Base-by-base conservation (phyloP, 2,329 filamentous ascomycete genomes). In the Penicillium olsonii region DNA sequence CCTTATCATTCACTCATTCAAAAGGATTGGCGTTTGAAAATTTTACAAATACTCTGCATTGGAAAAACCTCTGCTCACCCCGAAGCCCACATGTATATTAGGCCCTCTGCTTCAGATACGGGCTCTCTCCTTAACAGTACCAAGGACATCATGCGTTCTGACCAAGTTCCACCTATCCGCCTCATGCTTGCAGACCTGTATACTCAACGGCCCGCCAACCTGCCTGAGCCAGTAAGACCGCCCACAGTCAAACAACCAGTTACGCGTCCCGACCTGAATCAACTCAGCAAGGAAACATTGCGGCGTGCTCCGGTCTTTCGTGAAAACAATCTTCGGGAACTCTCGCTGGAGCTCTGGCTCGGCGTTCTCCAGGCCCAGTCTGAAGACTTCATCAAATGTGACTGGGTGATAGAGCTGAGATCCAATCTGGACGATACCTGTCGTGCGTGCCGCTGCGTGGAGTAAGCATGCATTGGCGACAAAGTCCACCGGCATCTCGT, bases 401-500 rank as follows among this genome's bases (percentile, higher is more conserved):
- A 60, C 45, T 3, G 52, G 54, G 17, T 65, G 53, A 33, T 67
- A 68, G 3, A 68, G 50, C 35, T 66, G 56, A 2, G 66, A 59
- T 20, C 64, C 64, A 9, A 66, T 24, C 17, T 68, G 65, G 3
- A 68, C 60, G 15, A 66, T 61, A 0, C 66, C 66, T 2, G 48
- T 63, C 9, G 65, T 68, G 8, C 54, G 57, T 11, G 62, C 62
- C 6, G 63, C 65, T 2, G 62, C 61, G 24, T 68, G 66, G 8
- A 68, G 33, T 12, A 68, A 55, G 52, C 63, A 65, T 1, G 62
- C 60, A 38, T 67, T 68, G 22, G 66, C 65, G 14, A 68, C 66
- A 24, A 68, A 63, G 34, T 68, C 66, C 3, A 68, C 66, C 0
- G 66, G 66, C 2, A 68, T 62, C 45, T 68, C 66, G 27, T 68